Percentiles rank a stretch among this genome's conserved stretches.
phyloP scores from a whole-genome alignment of 257 asterid genomes.

The Solanum dulcamara region DNA sequence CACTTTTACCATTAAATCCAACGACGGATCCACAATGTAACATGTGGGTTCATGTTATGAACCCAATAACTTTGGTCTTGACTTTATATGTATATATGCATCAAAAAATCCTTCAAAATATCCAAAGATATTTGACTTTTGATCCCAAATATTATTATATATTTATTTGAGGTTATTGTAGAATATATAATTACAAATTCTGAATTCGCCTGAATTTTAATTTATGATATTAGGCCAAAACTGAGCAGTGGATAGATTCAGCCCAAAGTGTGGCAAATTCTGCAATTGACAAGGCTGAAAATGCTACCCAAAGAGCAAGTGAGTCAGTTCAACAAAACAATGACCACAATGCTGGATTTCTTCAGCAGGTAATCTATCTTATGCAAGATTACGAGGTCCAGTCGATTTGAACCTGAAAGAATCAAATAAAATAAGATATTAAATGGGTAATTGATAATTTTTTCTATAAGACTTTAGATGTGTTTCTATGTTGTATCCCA shows the following conservation, averaged over 20 bases:
- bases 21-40: neutral
- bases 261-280: slow-evolving; percentile 29
- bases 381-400: too few species aligned
- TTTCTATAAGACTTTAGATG: too few species aligned
- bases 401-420: too few species aligned
- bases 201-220: neutral
- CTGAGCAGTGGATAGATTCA: slow-evolving; percentile 45
- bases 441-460: too few species aligned
- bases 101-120: neutral
- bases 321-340: slow-evolving; percentile 32
- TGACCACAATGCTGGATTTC: slow-evolving; percentile 27
- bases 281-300: slow-evolving; percentile 38
- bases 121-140: neutral
- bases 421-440: too few species aligned
- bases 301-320: slow-evolving; percentile 24
- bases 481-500: too few species aligned
- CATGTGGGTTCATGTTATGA: neutral
- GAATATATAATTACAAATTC: neutral
- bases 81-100: neutral
- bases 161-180: neutral
- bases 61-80: neutral
- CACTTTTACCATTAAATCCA: neutral
- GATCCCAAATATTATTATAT: neutral
- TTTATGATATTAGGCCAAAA: slow-evolving; percentile 17
- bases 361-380: slow-evolving; percentile 31